Evolutionary conservation across 352 stramenopile genomes (phyloP).

Genomic region (Pythium guiyangense): DNA sequence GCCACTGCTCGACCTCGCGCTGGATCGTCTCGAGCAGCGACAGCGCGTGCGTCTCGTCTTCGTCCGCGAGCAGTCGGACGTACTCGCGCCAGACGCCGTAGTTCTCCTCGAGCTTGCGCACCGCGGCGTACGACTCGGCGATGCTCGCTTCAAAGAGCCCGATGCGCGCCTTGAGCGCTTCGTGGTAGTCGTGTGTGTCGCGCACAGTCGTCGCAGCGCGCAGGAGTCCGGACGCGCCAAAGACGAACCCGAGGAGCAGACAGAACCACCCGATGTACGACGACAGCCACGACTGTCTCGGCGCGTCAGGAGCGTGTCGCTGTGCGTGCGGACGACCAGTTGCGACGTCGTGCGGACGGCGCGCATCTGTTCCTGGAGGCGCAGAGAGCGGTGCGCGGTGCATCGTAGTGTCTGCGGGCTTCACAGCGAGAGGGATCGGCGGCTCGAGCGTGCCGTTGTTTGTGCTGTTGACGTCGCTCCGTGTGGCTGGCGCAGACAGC

Average conservation of each 20-base stretch:
- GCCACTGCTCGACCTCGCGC: constrained; percentile 64
- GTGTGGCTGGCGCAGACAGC: neutral
- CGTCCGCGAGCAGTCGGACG: constrained; percentile 55
- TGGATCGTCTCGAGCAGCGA: constrained; percentile 65
- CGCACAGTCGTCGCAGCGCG: constrained; percentile 41
- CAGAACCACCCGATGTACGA: constrained; percentile 29
- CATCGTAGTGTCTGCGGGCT: neutral
- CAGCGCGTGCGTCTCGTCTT: constrained; percentile 60
- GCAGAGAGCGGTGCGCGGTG: neutral
- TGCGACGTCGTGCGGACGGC: too few species aligned
- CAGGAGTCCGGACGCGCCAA: constrained; percentile 48
- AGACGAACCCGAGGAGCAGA: constrained; percentile 39
- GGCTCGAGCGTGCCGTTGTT: neutral
- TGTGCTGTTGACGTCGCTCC: neutral
- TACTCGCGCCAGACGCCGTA: constrained; percentile 75
- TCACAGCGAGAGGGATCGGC: neutral
- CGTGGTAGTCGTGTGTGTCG: constrained; percentile 61
- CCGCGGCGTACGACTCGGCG: constrained; percentile 54
- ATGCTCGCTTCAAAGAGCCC: constrained; percentile 59
- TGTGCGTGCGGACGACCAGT: neutral
- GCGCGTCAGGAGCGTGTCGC: neutral
- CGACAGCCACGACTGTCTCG: constrained; percentile 15
- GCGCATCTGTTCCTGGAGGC: neutral
- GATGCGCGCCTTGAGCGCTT: constrained; percentile 50
- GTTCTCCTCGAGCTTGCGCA: constrained; percentile 62